Evolutionary conservation across 106 monocot species (phyloP).

Genomic region (Iris macrosiphon): DNA sequence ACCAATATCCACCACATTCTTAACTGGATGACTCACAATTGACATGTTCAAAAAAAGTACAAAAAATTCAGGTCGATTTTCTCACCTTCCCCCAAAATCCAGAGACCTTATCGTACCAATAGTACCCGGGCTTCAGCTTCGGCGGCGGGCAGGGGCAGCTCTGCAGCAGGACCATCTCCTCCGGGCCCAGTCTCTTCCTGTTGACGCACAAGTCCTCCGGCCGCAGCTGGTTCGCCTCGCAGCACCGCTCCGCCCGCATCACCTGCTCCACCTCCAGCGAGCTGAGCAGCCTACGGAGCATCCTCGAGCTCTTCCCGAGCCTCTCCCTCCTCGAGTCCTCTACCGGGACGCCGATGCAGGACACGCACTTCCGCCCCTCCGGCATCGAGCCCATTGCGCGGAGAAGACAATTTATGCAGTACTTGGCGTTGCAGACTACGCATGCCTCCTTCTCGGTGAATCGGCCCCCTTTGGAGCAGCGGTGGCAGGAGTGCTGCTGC

Average conservation of each 20-base stretch:
- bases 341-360: constrained; percentile 63
- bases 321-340: constrained; percentile 55
- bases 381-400: constrained; percentile 93
- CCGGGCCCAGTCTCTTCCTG: constrained; percentile 35
- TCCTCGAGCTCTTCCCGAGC: constrained; percentile 62
- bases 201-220: constrained; percentile 72
- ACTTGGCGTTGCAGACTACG: constrained; percentile 70
- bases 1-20: too few relatives aligned
- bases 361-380: constrained; percentile 79
- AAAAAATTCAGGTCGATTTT: too few relatives aligned
- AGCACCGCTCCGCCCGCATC: constrained; percentile 70
- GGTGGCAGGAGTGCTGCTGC: constrained; percentile 46
- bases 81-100: constrained; percentile 91
- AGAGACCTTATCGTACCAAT: constrained; percentile 95
- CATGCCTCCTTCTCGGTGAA: constrained; percentile 87
- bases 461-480: constrained; percentile 53
- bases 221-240: constrained; percentile 65
- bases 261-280: constrained; percentile 54
- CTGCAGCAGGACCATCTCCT: constrained; percentile 62
- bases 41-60: too few relatives aligned
- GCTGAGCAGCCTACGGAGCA: constrained; percentile 62
- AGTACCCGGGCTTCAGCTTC: constrained; percentile 69
- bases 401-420: constrained; percentile 56
- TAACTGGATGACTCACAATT: too few relatives aligned
- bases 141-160: constrained; percentile 50